phyloP scores from a whole-genome alignment of 306 rosid genomes.

The Fagus crenata region DNA sequence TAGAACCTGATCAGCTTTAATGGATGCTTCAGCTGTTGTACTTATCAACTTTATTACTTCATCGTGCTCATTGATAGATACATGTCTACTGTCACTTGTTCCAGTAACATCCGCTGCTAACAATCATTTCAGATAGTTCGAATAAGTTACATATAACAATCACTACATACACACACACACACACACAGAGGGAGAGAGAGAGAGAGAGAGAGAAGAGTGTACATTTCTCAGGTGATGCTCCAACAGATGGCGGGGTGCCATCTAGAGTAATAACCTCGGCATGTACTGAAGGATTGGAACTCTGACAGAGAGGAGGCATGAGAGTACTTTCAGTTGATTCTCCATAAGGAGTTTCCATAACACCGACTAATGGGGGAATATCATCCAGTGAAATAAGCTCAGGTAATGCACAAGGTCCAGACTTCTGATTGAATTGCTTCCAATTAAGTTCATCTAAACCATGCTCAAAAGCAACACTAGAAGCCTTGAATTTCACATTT shows the following conservation, averaged over 20 bases:
- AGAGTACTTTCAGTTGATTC: slow-evolving; percentile 36
- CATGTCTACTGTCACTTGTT: slow-evolving; percentile 30
- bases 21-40: slow-evolving; percentile 28
- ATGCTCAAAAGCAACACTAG: slow-evolving; percentile 27
- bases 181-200: neutral
- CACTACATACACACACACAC: neutral
- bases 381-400: slow-evolving; percentile 52
- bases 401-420: slow-evolving; percentile 37
- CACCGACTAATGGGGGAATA: slow-evolving; percentile 32
- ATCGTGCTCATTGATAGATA: slow-evolving; percentile 26
- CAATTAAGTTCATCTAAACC: slow-evolving; percentile 34
- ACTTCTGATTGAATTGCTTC: slow-evolving; percentile 36
- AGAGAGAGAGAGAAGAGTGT: slow-evolving; percentile 21
- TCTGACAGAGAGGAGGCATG: slow-evolving; percentile 25
- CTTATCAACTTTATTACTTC: slow-evolving; percentile 29
- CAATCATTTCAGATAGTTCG: slow-evolving; percentile 31
- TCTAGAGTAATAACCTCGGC: slow-evolving; percentile 33
- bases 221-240: slow-evolving; percentile 43
- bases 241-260: slow-evolving; percentile 15
- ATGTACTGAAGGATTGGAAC: slow-evolving; percentile 28
- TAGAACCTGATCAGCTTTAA: slow-evolving; percentile 25
- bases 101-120: slow-evolving; percentile 40
- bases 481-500: slow-evolving; percentile 26
- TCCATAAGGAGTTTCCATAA: slow-evolving; percentile 19
- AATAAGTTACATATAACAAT: neutral